Evolutionary conservation across 2,329 filamentous ascomycete species (phyloP).

Genomic region (Talaromyces islandicus): DNA sequence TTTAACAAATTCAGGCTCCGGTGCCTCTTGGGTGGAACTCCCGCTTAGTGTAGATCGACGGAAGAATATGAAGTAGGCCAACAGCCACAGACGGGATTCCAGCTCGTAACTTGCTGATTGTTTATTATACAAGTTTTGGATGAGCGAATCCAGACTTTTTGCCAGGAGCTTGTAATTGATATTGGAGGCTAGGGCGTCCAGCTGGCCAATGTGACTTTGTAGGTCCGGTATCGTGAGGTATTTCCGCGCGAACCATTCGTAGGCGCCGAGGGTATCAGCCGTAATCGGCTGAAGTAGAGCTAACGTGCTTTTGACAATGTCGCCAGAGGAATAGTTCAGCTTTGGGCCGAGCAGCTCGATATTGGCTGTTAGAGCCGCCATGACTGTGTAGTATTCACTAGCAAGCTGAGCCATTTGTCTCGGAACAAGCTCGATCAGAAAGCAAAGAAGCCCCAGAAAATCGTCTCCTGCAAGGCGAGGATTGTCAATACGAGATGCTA

Average conservation of each 20-base stretch:
- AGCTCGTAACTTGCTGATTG: constrained; percentile 28
- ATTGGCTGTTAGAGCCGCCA: constrained; percentile 30
- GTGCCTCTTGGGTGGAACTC: constrained; percentile 31
- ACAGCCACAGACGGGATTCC: constrained; percentile 48
- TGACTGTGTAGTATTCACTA: constrained; percentile 33
- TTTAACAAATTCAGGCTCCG: constrained; percentile 50
- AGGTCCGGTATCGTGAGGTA: constrained; percentile 44
- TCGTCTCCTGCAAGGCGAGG: constrained; percentile 21
- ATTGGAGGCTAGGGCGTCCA: constrained; percentile 39
- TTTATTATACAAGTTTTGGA: constrained; percentile 14
- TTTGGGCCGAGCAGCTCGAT: constrained; percentile 14
- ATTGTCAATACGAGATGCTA: constrained; percentile 16
- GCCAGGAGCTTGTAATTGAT: constrained; percentile 48
- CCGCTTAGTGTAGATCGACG: constrained; percentile 43
- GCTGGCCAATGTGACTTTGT: constrained; percentile 27
- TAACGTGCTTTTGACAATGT: constrained; percentile 29
- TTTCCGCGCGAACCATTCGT: constrained; percentile 38
- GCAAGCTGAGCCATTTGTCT: constrained; percentile 35
- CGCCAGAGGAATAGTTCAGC: constrained; percentile 19
- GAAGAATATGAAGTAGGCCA: constrained; percentile 56
- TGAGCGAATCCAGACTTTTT: constrained; percentile 29
- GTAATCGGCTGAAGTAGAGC: constrained; percentile 39
- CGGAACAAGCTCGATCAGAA: constrained; percentile 33
- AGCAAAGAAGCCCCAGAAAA: constrained; percentile 29
- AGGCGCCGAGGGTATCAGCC: constrained; percentile 38